Evolutionary conservation across 352 stramenopile genomes (phyloP).

Genomic region (Aphanomyces cochlioides): DNA sequence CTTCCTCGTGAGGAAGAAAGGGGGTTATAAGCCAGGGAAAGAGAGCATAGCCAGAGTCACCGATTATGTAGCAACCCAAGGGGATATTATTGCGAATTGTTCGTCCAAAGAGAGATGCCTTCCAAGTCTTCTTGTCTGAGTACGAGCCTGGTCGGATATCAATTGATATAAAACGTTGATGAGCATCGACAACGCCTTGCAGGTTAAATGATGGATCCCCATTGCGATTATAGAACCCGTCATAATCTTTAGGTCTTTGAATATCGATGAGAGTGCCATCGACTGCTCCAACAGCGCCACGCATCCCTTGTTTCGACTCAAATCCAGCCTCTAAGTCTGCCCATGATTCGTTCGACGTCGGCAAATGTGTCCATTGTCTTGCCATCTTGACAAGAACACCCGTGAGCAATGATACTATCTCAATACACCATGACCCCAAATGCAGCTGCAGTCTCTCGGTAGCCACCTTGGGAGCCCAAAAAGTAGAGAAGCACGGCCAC

Average conservation of each 20-base stretch:
- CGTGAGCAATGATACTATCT: not conserved
- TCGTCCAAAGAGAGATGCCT: not conserved
- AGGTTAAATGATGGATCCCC: constrained; percentile 21
- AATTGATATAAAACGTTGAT: not conserved
- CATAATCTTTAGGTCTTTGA: constrained; percentile 9
- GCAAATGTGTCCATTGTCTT: not conserved
- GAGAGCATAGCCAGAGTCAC: not conserved
- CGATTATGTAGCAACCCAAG: constrained; percentile 1
- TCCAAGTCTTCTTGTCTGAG: not conserved
- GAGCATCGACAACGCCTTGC: constrained; percentile 23
- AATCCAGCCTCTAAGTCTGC: not conserved
- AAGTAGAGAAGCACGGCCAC: no score
- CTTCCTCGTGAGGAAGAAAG: not conserved
- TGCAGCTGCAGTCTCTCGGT: not conserved
- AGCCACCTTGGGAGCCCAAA: not conserved
- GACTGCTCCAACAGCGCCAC: constrained; percentile 11
- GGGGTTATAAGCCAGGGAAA: not conserved
- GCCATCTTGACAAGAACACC: not conserved
- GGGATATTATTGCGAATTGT: not conserved
- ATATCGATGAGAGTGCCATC: constrained; percentile 25
- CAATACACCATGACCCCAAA: constrained; percentile 8
- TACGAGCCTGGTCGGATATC: constrained; percentile 1
- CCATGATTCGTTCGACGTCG: not conserved
- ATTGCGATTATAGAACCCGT: constrained; percentile 26
- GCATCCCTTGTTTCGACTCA: not conserved